Conservation (phyloP, 352 stramenopile species). For the Globisporangium nodosum region DNA sequence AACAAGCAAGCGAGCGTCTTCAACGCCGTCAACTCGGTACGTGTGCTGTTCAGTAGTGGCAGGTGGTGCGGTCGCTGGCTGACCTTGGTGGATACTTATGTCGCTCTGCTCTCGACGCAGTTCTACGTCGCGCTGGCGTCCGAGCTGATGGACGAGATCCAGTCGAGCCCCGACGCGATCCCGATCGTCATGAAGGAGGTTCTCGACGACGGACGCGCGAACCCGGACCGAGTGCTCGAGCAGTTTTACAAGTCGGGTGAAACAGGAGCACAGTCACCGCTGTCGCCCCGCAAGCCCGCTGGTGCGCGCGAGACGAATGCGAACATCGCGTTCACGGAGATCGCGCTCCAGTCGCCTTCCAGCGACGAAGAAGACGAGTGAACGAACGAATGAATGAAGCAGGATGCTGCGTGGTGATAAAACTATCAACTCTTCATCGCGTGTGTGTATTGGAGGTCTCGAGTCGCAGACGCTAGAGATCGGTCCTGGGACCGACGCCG, state of each 20-base stretch:
- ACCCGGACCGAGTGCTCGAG: constrained; percentile 37
- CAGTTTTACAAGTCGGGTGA: constrained; percentile 15
- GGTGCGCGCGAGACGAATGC: constrained; percentile 2
- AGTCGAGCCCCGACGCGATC: constrained; percentile 36
- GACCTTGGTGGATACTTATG: background rate
- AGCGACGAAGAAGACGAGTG: constrained; percentile 11
- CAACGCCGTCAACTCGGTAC: constrained; percentile 44
- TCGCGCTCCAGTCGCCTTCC: constrained; percentile 36
- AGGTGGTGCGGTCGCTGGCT: background rate
- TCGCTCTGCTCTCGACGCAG: constrained; percentile 11
- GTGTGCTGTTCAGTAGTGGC: background rate
- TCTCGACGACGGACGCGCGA: constrained; percentile 33
- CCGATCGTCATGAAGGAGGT: constrained; percentile 56
- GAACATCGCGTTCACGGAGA: constrained; percentile 59
- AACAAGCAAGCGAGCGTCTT: constrained; percentile 59
- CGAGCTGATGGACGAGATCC: constrained; percentile 37
- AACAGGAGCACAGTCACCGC: background rate
- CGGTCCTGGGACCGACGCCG: background rate
- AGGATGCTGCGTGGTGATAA: too few relatives aligned
- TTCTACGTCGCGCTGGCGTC: constrained; percentile 38
- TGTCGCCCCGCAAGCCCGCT: constrained; percentile 9
- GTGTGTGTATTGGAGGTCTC: background rate
- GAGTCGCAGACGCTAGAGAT: background rate
- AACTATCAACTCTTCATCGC: too few relatives aligned
- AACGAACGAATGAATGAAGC: constrained; percentile 14